Percentiles rank a stretch among this genome's conserved stretches.
These are phyloP conservation scores for Fraxinus sp. DNA, from an alignment of 305 asterid genomes.

Conservation along the genomic window DNA sequence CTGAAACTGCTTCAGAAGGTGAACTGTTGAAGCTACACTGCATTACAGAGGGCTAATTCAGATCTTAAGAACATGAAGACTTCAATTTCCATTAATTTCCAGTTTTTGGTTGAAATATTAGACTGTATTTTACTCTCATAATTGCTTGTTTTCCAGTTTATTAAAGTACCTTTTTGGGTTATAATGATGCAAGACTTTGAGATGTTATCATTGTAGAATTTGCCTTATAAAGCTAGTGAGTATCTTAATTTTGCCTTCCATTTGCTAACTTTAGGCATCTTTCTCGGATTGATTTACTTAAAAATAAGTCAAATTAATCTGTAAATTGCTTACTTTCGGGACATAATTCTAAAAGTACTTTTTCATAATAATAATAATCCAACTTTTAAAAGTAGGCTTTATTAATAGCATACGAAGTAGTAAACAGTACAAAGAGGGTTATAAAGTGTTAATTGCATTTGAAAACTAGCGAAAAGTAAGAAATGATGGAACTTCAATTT, in stretches of 20 bases:
- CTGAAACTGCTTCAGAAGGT: slow-evolving; percentile 53
- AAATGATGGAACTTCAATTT: neutral
- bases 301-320: neutral
- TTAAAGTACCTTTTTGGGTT: neutral
- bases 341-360: neutral
- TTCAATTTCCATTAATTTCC: neutral
- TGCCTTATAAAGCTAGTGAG: neutral
- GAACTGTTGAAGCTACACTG: slow-evolving; percentile 41
- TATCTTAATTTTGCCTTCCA: neutral
- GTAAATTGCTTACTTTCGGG: neutral
- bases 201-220: neutral
- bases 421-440: neutral
- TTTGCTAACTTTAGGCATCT: neutral
- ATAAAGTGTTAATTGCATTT: neutral
- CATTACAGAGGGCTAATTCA: neutral
- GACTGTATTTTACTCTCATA: neutral
- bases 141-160: neutral
- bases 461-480: neutral
- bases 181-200: slow-evolving; percentile 1
- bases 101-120: neutral
- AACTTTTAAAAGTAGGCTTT: neutral
- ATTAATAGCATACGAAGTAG: neutral
- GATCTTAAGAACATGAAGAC: neutral
- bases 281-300: neutral
- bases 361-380: neutral